A percentile compares a stretch with the other conserved stretches of the same genome.
Evolutionary conservation across 208 protist species (phyloP).

Genomic region (Crithidia thermophila): DNA sequence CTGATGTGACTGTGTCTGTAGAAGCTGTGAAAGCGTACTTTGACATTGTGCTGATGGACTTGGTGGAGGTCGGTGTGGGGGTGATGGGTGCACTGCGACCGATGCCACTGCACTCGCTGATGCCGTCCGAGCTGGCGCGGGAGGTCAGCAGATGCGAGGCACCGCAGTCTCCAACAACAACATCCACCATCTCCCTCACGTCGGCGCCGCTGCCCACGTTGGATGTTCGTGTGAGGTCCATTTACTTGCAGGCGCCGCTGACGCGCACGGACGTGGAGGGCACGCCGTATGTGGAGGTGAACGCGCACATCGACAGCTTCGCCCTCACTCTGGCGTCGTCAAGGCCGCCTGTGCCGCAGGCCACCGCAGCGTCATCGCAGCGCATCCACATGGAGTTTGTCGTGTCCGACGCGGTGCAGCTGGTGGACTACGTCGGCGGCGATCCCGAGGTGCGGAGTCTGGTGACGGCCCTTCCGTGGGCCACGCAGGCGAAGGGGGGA

Average conservation of each 20-base stretch:
- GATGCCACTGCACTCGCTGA: not conserved
- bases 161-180: no score
- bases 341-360: no score
- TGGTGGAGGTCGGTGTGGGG: slow-evolving; percentile 15
- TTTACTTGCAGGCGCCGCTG: slow-evolving; percentile 13
- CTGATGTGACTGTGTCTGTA: slow-evolving; percentile 9
- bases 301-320: slow-evolving; percentile 6
- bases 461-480: slow-evolving; percentile 18
- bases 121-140: not conserved
- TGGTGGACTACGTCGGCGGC: slow-evolving; percentile 22
- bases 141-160: not conserved
- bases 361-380: no score
- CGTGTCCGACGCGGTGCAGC: slow-evolving; percentile 16
- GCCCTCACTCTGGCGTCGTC: not conserved
- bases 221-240: slow-evolving; percentile 6
- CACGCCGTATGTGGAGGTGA: slow-evolving; percentile 28
- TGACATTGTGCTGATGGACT: slow-evolving; percentile 17
- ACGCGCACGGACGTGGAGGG: slow-evolving; percentile 2
- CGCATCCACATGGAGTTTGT: slow-evolving; percentile 3
- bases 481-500: not conserved
- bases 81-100: not conserved
- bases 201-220: not conserved
- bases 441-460: slow-evolving; percentile 21
- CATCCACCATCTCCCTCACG: not conserved
- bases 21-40: slow-evolving; percentile 6